Base-by-base conservation (phyloP, 805 yeast genomes). In the Saccharomycopsis sp. region DNA sequence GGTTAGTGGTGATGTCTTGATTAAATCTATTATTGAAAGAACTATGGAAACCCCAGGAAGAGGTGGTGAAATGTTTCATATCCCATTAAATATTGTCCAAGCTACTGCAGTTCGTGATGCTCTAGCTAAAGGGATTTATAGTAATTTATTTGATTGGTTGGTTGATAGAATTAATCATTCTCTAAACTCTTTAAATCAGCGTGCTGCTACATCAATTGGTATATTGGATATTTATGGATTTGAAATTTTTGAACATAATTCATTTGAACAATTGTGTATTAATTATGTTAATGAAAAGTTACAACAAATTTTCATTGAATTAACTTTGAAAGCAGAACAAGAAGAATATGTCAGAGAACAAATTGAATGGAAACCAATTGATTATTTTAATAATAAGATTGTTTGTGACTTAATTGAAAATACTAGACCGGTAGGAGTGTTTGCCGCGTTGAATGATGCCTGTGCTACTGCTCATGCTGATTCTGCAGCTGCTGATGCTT, bases 401-500 rank as follows among this genome's bases (percentile, higher is more conserved):
- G 98, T 93, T 24, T 93, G 97, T 68, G 99, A 93, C 56, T 72
- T 93, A 59, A 93, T 93, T 59, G 99, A 93, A 65, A 83, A 86
- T 23, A 77, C 78, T 49, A 78, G 96, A 58, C 97, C 98, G 1
- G 97, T 97, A 1, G 98, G 98, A 48, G 73, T 93, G 36, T 89
- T 93, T 68, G 94, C 97, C 2, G 95, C 96, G 2, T 73, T 93
- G 65, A 93, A 90, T 64, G 98, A 93, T 68, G 90, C 97, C 1
- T 82, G 88, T 57, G 97, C 96, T 29, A 93, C 97, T 22, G 98
- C 98, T 0, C 98, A 93, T 61, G 99, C 98, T 3, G 97, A 93
- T 59, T 83, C 96, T 1, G 73, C 69, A 42, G 98, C 97, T 16
- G 97, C 97, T 2, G 99, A 93, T 63, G 96, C 88, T 65, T 85